Conservation (phyloP, 2,329 filamentous ascomycete genomes). For the Mollisiaceae sp. region DNA sequence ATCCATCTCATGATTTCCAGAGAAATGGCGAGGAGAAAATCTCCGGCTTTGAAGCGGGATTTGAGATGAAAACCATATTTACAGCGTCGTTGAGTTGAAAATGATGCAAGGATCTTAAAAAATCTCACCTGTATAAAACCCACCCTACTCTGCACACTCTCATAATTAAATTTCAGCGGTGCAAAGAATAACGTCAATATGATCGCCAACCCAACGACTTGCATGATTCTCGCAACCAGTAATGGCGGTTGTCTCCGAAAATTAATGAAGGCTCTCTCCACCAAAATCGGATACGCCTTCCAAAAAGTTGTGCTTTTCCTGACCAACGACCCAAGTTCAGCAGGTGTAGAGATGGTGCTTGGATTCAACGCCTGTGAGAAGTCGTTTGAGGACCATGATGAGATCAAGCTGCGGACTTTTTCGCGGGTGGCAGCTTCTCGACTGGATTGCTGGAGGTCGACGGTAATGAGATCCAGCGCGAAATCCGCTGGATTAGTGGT, state of each 20-base stretch:
- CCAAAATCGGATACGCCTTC: conserved; percentile 68
- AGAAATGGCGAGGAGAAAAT: not conserved
- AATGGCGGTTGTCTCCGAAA: conserved; percentile 68
- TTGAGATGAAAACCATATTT: too few species aligned
- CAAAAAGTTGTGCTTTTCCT: conserved; percentile 66
- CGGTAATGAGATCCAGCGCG: conserved; percentile 76
- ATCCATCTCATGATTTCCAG: not conserved
- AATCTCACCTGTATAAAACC: conserved; percentile 61
- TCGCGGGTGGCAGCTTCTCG: conserved; percentile 66
- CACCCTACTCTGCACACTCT: conserved; percentile 72
- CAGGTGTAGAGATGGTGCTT: conserved; percentile 60
- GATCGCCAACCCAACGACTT: conserved; percentile 67
- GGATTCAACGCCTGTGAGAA: conserved; percentile 31
- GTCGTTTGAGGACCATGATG: conserved; percentile 55
- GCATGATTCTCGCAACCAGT: conserved; percentile 68
- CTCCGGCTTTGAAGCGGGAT: not conserved
- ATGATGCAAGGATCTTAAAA: not conserved
- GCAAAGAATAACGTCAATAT: conserved; percentile 74
- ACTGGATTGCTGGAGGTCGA: conserved; percentile 71
- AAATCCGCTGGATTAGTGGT: conserved; percentile 81
- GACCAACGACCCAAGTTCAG: conserved; percentile 72
- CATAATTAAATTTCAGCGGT: conserved; percentile 71
- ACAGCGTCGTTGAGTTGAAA: not conserved
- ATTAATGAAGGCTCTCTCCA: conserved; percentile 72
- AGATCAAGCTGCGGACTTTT: conserved; percentile 65